These are phyloP conservation scores for Nicotiana knightiana DNA, from an alignment of 257 asterid species.

Conservation along the genomic window DNA sequence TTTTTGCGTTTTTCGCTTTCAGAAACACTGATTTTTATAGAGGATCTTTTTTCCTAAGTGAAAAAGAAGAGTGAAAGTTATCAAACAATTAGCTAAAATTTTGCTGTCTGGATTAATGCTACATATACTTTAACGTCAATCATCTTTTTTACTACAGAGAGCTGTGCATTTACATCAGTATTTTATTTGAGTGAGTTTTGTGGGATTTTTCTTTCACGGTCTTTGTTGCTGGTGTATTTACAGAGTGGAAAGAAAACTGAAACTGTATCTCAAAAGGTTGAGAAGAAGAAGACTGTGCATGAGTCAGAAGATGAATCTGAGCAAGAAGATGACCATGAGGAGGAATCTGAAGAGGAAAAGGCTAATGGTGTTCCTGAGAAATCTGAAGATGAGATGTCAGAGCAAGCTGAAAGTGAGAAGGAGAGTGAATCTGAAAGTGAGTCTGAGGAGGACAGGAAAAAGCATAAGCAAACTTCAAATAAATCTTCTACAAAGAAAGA, in stretches of 20 bases:
- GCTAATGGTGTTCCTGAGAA: conserved; percentile 41
- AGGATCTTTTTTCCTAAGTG: background rate
- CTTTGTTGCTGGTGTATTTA: conserved; percentile 8
- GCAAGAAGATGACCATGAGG: conserved; percentile 44
- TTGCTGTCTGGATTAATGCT: background rate
- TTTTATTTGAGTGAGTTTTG: background rate
- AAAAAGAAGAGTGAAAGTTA: background rate
- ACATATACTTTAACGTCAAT: background rate
- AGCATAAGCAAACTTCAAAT: conserved; percentile 31
- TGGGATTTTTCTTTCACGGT: background rate
- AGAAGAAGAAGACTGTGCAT: conserved; percentile 32
- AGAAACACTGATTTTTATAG: background rate
- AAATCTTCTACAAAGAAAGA: conserved; percentile 51
- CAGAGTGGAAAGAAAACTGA: conserved; percentile 50
- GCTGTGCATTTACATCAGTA: background rate
- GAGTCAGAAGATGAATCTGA: conserved; percentile 57
- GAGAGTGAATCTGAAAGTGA: conserved; percentile 46
- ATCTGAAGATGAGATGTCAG: conserved; percentile 71
- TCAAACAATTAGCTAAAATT: background rate
- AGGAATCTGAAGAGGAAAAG: conserved; percentile 32
- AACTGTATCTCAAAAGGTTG: conserved; percentile 40
- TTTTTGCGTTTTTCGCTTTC: too few relatives aligned
- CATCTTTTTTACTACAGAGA: background rate
- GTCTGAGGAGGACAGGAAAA: conserved; percentile 37
- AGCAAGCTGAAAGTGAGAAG: conserved; percentile 53